Conservation (phyloP, 768 basidiomycete species). For the Aureoboletus auriporus region DNA sequence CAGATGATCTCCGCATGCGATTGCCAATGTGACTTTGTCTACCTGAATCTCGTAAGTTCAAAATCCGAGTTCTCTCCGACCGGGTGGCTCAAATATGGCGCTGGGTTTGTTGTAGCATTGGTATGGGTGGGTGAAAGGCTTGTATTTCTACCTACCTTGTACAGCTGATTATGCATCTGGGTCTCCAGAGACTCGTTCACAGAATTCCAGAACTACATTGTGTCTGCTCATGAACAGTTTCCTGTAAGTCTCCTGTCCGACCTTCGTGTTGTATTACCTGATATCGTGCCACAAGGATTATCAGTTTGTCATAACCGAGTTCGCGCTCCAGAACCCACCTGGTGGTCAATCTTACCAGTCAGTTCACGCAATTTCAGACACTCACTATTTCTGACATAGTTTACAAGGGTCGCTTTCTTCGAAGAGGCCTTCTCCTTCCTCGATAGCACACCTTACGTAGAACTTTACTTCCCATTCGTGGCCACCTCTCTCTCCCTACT, state of each 20-base stretch:
- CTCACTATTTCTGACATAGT: not conserved
- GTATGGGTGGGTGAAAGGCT: conserved; percentile 21
- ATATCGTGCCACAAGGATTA: conserved; percentile 12
- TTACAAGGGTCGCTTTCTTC: conserved; percentile 30
- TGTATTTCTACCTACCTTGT: not conserved
- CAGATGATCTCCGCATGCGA: conserved; percentile 33
- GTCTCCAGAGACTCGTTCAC: conserved; percentile 20
- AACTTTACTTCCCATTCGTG: conserved; percentile 36
- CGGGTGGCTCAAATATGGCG: not conserved
- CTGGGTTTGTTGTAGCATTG: conserved; percentile 18
- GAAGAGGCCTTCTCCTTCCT: conserved; percentile 33
- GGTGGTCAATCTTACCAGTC: conserved; percentile 30
- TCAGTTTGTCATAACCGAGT: conserved; percentile 29
- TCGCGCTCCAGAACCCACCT: conserved; percentile 29
- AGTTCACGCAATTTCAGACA: conserved; percentile 1
- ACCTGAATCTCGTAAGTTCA: conserved; percentile 30
- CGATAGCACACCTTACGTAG: conserved; percentile 27
- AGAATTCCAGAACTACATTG: conserved; percentile 26
- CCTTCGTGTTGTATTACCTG: not conserved
- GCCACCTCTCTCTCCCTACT: conserved; percentile 30
- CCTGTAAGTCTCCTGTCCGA: conserved; percentile 15
- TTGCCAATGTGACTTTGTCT: conserved; percentile 34
- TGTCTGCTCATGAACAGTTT: conserved; percentile 25
- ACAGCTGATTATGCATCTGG: not conserved
- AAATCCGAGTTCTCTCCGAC: not conserved